Percentiles rank a stretch among this genome's conserved stretches.
Conservation (phyloP, 78 protist species). For the slime mould (Dictyostelium discoideum) region DNA sequence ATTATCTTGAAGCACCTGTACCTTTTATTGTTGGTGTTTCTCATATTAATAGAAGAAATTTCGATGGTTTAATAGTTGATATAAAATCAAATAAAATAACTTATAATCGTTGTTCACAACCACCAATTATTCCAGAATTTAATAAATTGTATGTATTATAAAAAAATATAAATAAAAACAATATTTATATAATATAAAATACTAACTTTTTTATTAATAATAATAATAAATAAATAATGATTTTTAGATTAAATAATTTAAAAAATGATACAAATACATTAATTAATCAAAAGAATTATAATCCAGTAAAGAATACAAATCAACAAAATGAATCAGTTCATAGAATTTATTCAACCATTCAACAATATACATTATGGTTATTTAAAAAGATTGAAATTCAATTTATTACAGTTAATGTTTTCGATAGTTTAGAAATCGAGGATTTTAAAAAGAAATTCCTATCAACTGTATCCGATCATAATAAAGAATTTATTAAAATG, state of each 20-base stretch:
- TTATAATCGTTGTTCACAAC: constrained; percentile 26
- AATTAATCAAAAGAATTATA: constrained; percentile 38
- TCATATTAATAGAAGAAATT: constrained; percentile 27
- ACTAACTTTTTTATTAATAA: background rate
- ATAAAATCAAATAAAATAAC: constrained; percentile 8
- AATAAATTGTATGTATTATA: constrained; percentile 14
- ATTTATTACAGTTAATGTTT: constrained; percentile 18
- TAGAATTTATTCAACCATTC: constrained; percentile 43
- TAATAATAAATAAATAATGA: no score
- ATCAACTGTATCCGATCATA: constrained; percentile 42
- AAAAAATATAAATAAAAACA: background rate
- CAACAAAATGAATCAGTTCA: constrained; percentile 59
- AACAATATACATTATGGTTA: constrained; percentile 74
- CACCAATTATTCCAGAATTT: constrained; percentile 64
- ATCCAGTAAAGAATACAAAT: constrained; percentile 58
- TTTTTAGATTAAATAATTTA: constrained; percentile 10
- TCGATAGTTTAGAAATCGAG: constrained; percentile 54
- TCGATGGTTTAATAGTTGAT: constrained; percentile 67
- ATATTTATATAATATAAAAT: no score
- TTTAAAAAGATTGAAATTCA: constrained; percentile 64
- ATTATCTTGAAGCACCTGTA: constrained; percentile 74
- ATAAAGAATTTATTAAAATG: constrained; percentile 50
- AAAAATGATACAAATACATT: constrained; percentile 13
- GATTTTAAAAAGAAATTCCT: constrained; percentile 38
- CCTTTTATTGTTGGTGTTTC: constrained; percentile 67